These are phyloP conservation scores for Podaxis sp. DNA, from an alignment of 768 basidiomycete genomes.

Conservation along the genomic window DNA sequence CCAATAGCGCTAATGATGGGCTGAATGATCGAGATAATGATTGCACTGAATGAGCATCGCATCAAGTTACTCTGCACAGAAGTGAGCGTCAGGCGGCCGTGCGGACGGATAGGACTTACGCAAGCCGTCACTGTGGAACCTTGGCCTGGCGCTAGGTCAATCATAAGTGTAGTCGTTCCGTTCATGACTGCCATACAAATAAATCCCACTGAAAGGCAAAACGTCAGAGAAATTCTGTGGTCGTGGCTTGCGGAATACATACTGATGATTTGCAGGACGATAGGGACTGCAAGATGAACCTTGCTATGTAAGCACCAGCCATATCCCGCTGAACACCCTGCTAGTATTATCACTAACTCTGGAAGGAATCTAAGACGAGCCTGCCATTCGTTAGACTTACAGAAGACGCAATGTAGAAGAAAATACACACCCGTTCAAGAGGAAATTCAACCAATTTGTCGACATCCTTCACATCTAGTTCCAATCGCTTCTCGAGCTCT, in stretches of 20 bases:
- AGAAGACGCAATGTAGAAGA: background rate
- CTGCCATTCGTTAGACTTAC: slow-evolving; percentile 6
- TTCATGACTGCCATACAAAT: slow-evolving; percentile 51
- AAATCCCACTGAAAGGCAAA: slow-evolving; percentile 44
- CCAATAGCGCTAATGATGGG: slow-evolving; percentile 58
- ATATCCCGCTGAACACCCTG: slow-evolving; percentile 46
- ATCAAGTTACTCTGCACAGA: slow-evolving; percentile 62
- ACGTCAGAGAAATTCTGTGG: background rate
- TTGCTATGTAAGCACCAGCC: slow-evolving; percentile 56
- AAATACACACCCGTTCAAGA: slow-evolving; percentile 4
- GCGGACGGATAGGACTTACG: slow-evolving; percentile 36
- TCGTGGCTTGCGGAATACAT: slow-evolving; percentile 8
- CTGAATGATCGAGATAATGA: slow-evolving; percentile 60
- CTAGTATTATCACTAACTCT: slow-evolving; percentile 28
- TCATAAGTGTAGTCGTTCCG: slow-evolving; percentile 55
- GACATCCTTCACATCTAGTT: background rate
- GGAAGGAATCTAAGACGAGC: slow-evolving; percentile 21
- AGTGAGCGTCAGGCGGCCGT: background rate
- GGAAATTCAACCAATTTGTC: slow-evolving; percentile 1
- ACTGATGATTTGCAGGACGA: slow-evolving; percentile 44
- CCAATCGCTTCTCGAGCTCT: slow-evolving; percentile 2
- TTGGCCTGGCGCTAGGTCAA: slow-evolving; percentile 61
- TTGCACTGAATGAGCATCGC: slow-evolving; percentile 60
- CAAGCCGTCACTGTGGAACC: slow-evolving; percentile 71
- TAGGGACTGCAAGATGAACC: slow-evolving; percentile 49